phyloP scores from a whole-genome alignment of 164 flowering plant genomes.

The Liriodendron chinense region DNA sequence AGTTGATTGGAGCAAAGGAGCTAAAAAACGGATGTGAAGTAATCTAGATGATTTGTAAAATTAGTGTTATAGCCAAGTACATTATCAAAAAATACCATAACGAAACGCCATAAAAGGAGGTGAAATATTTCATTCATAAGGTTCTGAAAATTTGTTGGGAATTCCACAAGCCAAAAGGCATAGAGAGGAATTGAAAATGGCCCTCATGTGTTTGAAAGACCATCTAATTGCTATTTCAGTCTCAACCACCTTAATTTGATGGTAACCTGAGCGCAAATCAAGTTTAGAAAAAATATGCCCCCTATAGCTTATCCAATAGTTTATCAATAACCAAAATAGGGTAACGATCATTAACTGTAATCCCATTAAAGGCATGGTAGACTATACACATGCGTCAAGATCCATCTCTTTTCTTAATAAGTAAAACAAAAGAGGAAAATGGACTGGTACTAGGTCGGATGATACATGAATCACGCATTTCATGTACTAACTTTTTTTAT shows the following conservation, averaged over 20 bases:
- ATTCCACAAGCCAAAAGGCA: neutral
- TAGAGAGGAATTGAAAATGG: neutral
- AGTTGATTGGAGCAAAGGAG: neutral
- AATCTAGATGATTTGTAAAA: neutral
- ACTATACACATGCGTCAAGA: neutral
- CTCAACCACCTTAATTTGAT: neutral
- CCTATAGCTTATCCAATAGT: neutral
- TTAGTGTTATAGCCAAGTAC: neutral
- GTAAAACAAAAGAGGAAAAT: neutral
- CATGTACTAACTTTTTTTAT: neutral
- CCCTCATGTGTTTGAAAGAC: neutral
- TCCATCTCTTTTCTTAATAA: neutral
- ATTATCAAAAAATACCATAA: neutral
- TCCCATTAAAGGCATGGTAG: neutral
- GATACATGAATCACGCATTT: too few relatives aligned
- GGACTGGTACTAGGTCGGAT: neutral
- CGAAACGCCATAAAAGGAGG: neutral
- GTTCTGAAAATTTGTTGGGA: neutral
- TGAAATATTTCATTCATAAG: neutral
- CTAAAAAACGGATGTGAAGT: neutral
- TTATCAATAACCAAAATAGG: neutral
- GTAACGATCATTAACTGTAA: neutral
- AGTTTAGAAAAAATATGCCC: neutral
- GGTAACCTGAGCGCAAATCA: neutral
- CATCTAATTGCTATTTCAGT: neutral